Evolutionary conservation across 1,284 basidiomycete genomes (phyloP).

Genomic region (Sanghuangporus weigelae): DNA sequence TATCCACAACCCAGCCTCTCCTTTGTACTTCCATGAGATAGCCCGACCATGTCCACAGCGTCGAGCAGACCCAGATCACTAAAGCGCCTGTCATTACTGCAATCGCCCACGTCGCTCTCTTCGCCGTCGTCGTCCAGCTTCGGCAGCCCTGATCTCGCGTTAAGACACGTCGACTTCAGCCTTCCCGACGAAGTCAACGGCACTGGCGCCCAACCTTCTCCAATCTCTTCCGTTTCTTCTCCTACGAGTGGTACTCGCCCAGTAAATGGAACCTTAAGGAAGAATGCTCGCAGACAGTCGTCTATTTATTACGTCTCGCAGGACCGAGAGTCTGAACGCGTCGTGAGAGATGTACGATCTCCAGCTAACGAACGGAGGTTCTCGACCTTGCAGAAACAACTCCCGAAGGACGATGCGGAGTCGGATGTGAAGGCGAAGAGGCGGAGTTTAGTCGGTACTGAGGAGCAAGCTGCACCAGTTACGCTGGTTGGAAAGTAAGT

Average conservation of each 20-base stretch:
- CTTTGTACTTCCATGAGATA: constrained; percentile 5
- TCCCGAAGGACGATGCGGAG: background rate
- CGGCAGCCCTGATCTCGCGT: background rate
- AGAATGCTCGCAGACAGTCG: constrained; percentile 42
- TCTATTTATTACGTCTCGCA: constrained; percentile 57
- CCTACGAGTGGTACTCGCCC: background rate
- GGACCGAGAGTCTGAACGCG: constrained; percentile 23
- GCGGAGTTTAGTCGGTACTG: background rate
- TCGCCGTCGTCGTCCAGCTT: constrained; percentile 2
- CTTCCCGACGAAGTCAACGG: background rate
- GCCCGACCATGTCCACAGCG: background rate
- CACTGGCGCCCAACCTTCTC: background rate
- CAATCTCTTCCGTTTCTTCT: background rate
- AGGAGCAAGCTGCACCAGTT: constrained; percentile 32
- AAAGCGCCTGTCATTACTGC: constrained; percentile 17
- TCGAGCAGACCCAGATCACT: constrained; percentile 6
- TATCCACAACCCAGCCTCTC: background rate
- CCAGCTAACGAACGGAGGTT: constrained; percentile 16
- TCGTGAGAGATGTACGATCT: constrained; percentile 20
- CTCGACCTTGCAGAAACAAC: background rate
- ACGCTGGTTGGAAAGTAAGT: constrained; percentile 59
- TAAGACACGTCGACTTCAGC: background rate
- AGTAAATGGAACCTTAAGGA: background rate
- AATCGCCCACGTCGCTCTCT: constrained; percentile 5
- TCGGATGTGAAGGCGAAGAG: background rate